Base-by-base conservation (phyloP, 192 early-diverging fungal genomes). In the Coemansia sp. region DNA sequence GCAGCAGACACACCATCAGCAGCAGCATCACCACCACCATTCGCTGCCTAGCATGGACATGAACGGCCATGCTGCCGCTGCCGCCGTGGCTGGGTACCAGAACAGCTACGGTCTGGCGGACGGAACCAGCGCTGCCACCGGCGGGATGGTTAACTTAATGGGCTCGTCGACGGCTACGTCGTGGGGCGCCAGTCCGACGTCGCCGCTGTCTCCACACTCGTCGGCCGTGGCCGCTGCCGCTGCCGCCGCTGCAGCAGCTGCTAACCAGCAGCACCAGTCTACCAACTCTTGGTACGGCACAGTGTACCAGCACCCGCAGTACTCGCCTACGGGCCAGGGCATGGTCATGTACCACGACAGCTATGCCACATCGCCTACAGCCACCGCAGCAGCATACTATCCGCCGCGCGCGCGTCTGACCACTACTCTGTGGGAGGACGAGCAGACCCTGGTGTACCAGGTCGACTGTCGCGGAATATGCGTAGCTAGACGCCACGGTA, bases 371-470 rank as follows among this genome's bases (percentile, higher is more conserved):
- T 68, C 78, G 61, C 69, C 72, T 34, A 63, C 71, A 35, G 55
- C 74, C 61, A 57, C 79, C 68, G 56, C 85, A 69, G 42, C 84
- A 70, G 72, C 72, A 81, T 65, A 91, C 63, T 73, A 72, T 52
- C 76, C 62, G 61, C 64, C 63, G 8, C 68, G 78, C 18, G 78
- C 78, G 9, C 78, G 78, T 46, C 69, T 81, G 54, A 81, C 88
- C 14, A 90, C 88, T 13, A 90, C 89, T 32, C 80, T 91, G 57
- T 91, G 90, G 90, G 90, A 91, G 72, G 90, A 91, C 75, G 90
- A 91, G 75, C 81, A 84, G 35, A 91, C 90, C 2, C 74, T 88
- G 45, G 89, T 88, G 55, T 91, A 87, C 59, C 90, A 91, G 63
- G 90, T 91, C 51, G 90, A 91, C 77, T 88, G 86, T 48, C 84